Conservation (phyloP, 768 basidiomycete genomes). For the Lyophyllum atratum region DNA sequence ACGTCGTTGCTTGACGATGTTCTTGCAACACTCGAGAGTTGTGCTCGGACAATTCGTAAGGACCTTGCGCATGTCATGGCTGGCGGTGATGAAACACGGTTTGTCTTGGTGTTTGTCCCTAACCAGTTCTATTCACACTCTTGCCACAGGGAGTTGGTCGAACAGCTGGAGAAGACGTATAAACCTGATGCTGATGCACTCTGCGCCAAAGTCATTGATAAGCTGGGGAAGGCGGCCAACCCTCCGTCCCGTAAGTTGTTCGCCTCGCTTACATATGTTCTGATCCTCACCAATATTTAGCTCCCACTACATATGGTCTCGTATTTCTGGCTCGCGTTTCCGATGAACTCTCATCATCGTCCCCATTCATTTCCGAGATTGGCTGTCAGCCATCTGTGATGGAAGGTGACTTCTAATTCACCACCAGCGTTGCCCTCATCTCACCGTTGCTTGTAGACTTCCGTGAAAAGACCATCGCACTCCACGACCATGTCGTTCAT, state of each 20-base stretch:
- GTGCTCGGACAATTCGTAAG: slow-evolving; percentile 55
- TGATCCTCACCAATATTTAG: slow-evolving; percentile 15
- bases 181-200: slow-evolving; percentile 52
- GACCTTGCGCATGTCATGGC: slow-evolving; percentile 55
- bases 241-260: slow-evolving; percentile 36
- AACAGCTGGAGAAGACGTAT: slow-evolving; percentile 46
- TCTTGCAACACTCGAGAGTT: slow-evolving; percentile 58
- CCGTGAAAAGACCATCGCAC: slow-evolving; percentile 35
- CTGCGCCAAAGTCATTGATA: slow-evolving; percentile 41
- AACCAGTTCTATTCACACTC: slow-evolving; percentile 2
- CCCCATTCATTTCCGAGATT: slow-evolving; percentile 43
- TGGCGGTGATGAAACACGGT: slow-evolving; percentile 46
- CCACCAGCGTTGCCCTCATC: not conserved
- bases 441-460: slow-evolving; percentile 43
- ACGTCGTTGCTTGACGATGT: slow-evolving; percentile 62
- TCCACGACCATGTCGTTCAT: slow-evolving; percentile 49
- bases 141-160: slow-evolving; percentile 37
- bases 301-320: slow-evolving; percentile 31
- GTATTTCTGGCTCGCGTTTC: slow-evolving; percentile 53
- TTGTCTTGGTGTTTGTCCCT: slow-evolving; percentile 17
- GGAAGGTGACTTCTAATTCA: slow-evolving; percentile 19
- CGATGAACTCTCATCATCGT: slow-evolving; percentile 46
- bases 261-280: slow-evolving; percentile 8
- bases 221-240: slow-evolving; percentile 39
- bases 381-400: slow-evolving; percentile 39